A percentile compares a stretch with the other conserved stretches of the same genome.
Conservation (phyloP, 2,329 filamentous ascomycete genomes). For the Aotearoamyces nothofagi region DNA sequence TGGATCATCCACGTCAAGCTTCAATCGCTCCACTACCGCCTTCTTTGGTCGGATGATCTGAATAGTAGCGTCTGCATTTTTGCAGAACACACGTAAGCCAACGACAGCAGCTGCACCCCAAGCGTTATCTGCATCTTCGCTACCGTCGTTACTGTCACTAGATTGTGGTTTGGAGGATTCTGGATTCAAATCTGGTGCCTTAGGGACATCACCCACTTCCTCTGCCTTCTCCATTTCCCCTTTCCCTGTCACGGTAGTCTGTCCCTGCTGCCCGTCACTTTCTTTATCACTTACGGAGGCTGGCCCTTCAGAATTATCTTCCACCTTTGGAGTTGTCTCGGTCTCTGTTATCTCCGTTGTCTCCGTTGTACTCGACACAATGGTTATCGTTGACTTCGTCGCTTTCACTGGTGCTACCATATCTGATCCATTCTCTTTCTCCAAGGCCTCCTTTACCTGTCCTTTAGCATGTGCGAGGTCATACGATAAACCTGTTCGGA, state of each 20-base stretch:
- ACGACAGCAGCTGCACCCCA: constrained; percentile 51
- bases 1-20: constrained; percentile 29
- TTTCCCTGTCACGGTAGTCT: constrained; percentile 2
- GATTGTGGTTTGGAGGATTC: constrained; percentile 19
- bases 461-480: constrained; percentile 46
- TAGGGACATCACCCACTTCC: constrained; percentile 8
- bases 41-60: constrained; percentile 12
- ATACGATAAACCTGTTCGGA: constrained; percentile 41
- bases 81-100: constrained; percentile 44
- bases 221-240: constrained; percentile 3
- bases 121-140: constrained; percentile 38
- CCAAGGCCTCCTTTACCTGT: constrained; percentile 16
- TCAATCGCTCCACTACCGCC: constrained; percentile 12
- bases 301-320: constrained; percentile 1
- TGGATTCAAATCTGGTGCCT: constrained; percentile 5
- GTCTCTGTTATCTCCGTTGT: neutral
- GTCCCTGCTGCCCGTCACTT: constrained; percentile 3
- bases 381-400: constrained; percentile 2
- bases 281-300: constrained; percentile 3
- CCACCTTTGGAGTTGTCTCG: constrained; percentile 3
- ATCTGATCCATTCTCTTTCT: too few relatives aligned
- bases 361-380: neutral
- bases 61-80: constrained; percentile 19
- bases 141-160: constrained; percentile 29
- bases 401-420: too few relatives aligned